These are phyloP conservation scores for Pythium utonaiense DNA, from an alignment of 352 stramenopile genomes.

Conservation along the genomic window DNA sequence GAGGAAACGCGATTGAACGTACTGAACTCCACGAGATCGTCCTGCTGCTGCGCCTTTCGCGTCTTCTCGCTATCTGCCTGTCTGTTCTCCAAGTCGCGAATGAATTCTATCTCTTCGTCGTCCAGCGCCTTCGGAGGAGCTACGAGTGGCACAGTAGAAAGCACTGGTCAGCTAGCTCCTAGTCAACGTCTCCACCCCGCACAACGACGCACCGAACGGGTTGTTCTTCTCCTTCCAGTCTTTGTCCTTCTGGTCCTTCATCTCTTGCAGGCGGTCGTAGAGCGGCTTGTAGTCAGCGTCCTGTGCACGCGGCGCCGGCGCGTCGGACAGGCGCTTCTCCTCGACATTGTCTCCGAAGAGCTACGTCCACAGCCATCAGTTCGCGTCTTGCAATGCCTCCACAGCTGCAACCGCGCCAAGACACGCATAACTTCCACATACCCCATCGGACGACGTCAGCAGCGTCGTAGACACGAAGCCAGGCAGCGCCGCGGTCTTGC, in stretches of 20 bases:
- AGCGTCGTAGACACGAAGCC: slow-evolving; percentile 84
- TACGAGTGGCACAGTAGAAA: too few relatives aligned
- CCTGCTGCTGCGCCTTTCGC: slow-evolving; percentile 62
- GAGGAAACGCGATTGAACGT: slow-evolving; percentile 15
- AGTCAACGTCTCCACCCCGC: too few relatives aligned
- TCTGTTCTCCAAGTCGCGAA: slow-evolving; percentile 61
- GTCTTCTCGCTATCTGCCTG: slow-evolving; percentile 45
- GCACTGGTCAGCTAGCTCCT: too few relatives aligned
- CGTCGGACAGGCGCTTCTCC: slow-evolving; percentile 73
- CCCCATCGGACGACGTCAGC: slow-evolving; percentile 80
- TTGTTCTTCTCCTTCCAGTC: slow-evolving; percentile 91
- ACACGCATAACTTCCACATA: slow-evolving; percentile 30
- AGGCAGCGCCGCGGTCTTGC: slow-evolving; percentile 16
- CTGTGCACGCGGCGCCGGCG: slow-evolving; percentile 36
- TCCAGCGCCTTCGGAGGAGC: slow-evolving; percentile 83
- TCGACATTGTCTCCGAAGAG: slow-evolving; percentile 87
- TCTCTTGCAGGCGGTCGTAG: slow-evolving; percentile 79
- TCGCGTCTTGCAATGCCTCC: neutral
- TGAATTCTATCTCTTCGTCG: slow-evolving; percentile 83
- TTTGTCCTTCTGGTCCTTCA: slow-evolving; percentile 71
- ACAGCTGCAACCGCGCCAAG: too few relatives aligned
- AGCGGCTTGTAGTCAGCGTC: slow-evolving; percentile 68
- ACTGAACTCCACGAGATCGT: slow-evolving; percentile 73
- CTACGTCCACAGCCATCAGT: slow-evolving; percentile 26
- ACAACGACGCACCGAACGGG: slow-evolving; percentile 53